Base-by-base conservation (phyloP, 169 alveolate genomes). In the Cardiosporidium cionae region DNA sequence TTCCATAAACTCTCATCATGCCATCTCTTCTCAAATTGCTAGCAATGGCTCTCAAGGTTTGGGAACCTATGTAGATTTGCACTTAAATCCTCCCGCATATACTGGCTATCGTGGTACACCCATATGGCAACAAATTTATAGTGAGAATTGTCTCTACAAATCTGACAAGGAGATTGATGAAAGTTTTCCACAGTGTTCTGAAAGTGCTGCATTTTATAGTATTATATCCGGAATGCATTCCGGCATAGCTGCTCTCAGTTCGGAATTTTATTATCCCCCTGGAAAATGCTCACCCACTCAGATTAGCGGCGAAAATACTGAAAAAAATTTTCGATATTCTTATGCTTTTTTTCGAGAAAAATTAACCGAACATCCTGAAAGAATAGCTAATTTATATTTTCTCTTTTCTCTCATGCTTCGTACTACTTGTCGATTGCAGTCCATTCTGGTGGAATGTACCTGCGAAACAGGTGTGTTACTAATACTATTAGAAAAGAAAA, bases 201-300 rank as follows among this genome's bases (percentile, higher is more conserved):
- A 82, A 54, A 84, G 80, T 62, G 88, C 83, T 29, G 86, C 85
- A 62, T 71, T 92, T 28, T 86, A 83, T 52, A 68, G 89, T 63
- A 78, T 90, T 2, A 75, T 91, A 1, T 85, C 93, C 0, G 97
- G 96, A 0, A 83, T 91, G 87, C 96, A 91, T 63, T 77, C 94
- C 16, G 76, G 85, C 33, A 82, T 91, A 16, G 89, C 93, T 22
- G 91, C 86, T 58, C 89, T 88, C 62, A 80, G 94, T 22, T 81
- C 94, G 0, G 85, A 83, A 70, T 82, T 90, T 81, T 87, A 84
- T 76, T 79, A 87, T 75, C 87, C 75, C 68, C 58, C 58, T n/a
- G n/a, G n/a, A n/a, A n/a, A n/a, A n/a, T n/a, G n/a, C n/a, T n/a
- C n/a, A n/a, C n/a, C n/a, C n/a, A n/a, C n/a, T n/a, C n/a, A n/a